phyloP scores from a whole-genome alignment of 768 basidiomycete species.

The Mrakia frigida region DNA sequence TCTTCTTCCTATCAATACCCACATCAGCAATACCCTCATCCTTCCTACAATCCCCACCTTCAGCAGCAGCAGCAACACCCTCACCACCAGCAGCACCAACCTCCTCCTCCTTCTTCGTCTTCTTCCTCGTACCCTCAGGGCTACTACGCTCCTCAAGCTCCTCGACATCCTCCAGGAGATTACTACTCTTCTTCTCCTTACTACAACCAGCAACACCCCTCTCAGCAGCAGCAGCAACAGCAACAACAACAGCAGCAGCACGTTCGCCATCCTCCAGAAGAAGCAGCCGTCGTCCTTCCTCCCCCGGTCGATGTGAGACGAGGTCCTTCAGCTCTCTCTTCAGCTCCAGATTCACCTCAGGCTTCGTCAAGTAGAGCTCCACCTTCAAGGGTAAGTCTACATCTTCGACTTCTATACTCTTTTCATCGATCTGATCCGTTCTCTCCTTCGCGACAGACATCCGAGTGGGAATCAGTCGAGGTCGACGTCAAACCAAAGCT shows the following conservation, averaged over 20 bases:
- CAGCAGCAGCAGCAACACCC: slow-evolving; percentile 11
- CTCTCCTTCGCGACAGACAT: not conserved
- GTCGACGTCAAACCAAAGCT: slow-evolving; percentile 3
- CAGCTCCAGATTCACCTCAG: not conserved
- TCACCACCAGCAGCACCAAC: not conserved
- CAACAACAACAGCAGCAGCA: not conserved
- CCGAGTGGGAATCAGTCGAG: not conserved
- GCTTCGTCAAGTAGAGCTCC: too few relatives aligned
- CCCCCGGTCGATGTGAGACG: not conserved
- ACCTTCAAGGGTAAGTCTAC: not conserved
- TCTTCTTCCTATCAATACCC: not conserved
- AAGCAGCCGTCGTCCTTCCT: not conserved
- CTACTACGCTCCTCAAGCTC: not conserved
- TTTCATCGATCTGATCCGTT: not conserved
- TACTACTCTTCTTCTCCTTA: not conserved
- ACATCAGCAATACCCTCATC: not conserved
- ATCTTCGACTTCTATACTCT: not conserved
- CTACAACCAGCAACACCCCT: not conserved
- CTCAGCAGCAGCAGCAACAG: slow-evolving; percentile 13
- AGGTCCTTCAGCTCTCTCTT: not conserved
- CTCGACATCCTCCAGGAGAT: not conserved
- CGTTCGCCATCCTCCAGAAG: not conserved
- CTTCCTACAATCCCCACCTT: not conserved
- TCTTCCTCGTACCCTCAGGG: not conserved
- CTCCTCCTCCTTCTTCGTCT: not conserved